Base-by-base conservation (phyloP, 2,329 filamentous ascomycete species). In the Alternaria viburni region DNA sequence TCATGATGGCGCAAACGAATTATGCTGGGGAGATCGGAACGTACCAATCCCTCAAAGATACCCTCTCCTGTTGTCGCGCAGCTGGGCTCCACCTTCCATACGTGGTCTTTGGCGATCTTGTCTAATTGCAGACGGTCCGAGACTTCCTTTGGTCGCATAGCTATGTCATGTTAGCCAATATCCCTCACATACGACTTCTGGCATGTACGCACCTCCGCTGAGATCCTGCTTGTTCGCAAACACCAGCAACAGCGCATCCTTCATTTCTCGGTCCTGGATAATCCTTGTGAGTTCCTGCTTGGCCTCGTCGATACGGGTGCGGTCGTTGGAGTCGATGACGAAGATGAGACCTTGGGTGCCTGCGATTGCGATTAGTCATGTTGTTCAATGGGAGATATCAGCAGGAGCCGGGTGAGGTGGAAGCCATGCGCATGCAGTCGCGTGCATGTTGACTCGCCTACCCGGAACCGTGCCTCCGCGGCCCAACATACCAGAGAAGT, bases 211-310 rank as follows among this genome's bases (percentile, higher is more conserved):
- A 97, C 96, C 76, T 71, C 82, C 82, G 54, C 91, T 91, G 83
- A 98, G 86, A 94, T 99, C 96, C 88, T 99, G 96, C 89, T 99
- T 99, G 90, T 99, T 99, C 85, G 96, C 96, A 80, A 99, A 99
- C 79, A 99, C 95, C 78, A 99, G 86, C 76, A 99, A 89, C 77
- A 97, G 90, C 73, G 96, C 96, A 82, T 99, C 96, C 82, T 95
- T 92, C 83, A 99, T 93, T 87, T 99, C 96, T 74, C 97, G 92
- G 85, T 99, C 96, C 85, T 98, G 97, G 83, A 99, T 90, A 90
- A 99, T 99, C 82, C 96, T 91, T 84, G 97, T 93, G 80, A 99
- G 87, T 85, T 99, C 96, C 83, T 97, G 93, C 70, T 93, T 90
- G 78, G 96, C 96, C 88, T 99, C 96, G 75, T 96, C 92, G 79